These are phyloP conservation scores for Moesziomyces sp. DNA, from an alignment of 1,284 basidiomycete genomes.

Conservation along the genomic window DNA sequence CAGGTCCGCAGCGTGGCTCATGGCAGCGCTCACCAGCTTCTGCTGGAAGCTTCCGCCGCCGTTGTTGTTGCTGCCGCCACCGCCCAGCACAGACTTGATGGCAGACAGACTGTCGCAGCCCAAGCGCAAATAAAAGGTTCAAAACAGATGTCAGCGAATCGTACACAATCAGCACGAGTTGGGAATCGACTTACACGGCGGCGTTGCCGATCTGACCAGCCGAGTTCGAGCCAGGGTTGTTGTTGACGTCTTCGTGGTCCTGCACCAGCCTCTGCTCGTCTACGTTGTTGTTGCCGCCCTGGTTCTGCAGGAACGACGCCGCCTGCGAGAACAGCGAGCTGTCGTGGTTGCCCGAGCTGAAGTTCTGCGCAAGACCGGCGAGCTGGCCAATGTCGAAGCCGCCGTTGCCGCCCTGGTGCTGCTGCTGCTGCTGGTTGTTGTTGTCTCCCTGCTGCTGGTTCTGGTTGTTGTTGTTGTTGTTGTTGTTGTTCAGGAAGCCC, in stretches of 20 bases:
- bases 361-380: conserved; percentile 46
- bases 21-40: conserved; percentile 44
- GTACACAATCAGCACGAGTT: too few species aligned
- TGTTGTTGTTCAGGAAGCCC: conserved; percentile 43
- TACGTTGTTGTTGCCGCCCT: conserved; percentile 49
- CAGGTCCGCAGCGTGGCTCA: conserved; percentile 47
- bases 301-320: conserved; percentile 47
- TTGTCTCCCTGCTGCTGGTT: conserved; percentile 9
- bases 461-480: conserved; percentile 22
- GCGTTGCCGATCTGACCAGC: conserved; percentile 57
- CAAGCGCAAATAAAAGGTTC: background rate
- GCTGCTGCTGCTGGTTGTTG: conserved; percentile 15
- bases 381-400: conserved; percentile 56
- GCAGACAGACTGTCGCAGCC: conserved; percentile 40
- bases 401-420: conserved; percentile 30
- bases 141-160: background rate
- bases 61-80: conserved; percentile 23
- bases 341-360: conserved; percentile 49
- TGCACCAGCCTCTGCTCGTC: conserved; percentile 58
- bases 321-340: conserved; percentile 50
- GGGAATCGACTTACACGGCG: conserved; percentile 45
- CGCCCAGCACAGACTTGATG: conserved; percentile 50
- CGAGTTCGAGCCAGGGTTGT: conserved; percentile 43
- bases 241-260: conserved; percentile 54
- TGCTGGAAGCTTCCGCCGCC: conserved; percentile 49